Base-by-base conservation (phyloP, 345 rosid species). In the Salix viminalis region DNA sequence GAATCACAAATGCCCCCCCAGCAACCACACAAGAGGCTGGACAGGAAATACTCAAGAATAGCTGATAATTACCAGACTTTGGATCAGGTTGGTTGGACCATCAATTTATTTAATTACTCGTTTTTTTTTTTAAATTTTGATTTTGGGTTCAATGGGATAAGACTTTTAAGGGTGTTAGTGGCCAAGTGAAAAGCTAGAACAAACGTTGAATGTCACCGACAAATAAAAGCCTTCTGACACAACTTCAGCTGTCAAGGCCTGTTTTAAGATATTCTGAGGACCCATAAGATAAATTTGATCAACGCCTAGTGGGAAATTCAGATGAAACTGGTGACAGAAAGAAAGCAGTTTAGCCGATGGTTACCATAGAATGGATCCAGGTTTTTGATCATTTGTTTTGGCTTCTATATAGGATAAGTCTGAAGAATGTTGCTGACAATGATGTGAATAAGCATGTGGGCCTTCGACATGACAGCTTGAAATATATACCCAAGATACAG, bases 31-130 rank as follows among this genome's bases (percentile, higher is more conserved):
- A 82, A 46, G 71, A 82, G 77, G 75, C 39, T 82, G 75, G 95
- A 94, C 52, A 78, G 90, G 81, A 94, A 88, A 72, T 96, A 84
- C 70, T 90, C 98, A n/a, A 86, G 86, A 85, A 91, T 93, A 61
- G 90, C 90, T 60, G 99, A 96, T 81, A 84, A 93, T 44, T 96
- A 96, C 82, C 75, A 82, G 75, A 91, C 93, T 75, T 85, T 96
- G 71, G 94, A 93, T 78, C 91, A 96, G 97, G 99, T 96, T 79
- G 80, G 89, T 96, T 79, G 80, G 88, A 74, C 39, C 73, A 14
- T 69, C 46, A 39, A 61, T 74, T 41, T 41, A 1, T 36, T 21
- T 54, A 13, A 7, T 66, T 62, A 7, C 65, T 37, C 2, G 39
- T 52, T 41, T 19, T 42, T 44, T 7, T 58, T 3, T 15, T 56